These are phyloP conservation scores for Linnemannia schmuckeri DNA, from an alignment of 192 early-diverging fungal species.

Conservation along the genomic window DNA sequence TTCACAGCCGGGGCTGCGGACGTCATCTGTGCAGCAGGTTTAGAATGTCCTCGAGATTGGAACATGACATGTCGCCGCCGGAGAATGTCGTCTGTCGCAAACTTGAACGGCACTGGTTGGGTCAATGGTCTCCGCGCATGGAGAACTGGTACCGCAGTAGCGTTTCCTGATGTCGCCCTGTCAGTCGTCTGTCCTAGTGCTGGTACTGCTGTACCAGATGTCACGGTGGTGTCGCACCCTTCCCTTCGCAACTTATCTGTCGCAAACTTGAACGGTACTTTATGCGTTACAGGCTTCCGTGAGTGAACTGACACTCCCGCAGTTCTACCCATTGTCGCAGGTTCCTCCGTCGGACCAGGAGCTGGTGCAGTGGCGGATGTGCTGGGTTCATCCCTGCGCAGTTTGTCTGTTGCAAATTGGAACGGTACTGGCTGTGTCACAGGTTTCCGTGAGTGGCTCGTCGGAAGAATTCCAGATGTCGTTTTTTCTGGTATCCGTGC, in stretches of 20 bases:
- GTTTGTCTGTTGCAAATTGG: conserved; percentile 32
- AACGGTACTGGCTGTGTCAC: conserved; percentile 23
- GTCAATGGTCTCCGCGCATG: conserved; percentile 14
- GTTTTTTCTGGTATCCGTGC: neutral
- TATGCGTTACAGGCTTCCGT: conserved; percentile 15
- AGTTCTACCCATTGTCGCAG: too few relatives aligned
- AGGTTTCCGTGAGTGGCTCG: neutral
- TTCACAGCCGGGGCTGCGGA: neutral
- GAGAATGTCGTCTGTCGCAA: conserved; percentile 35
- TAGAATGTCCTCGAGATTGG: conserved; percentile 1
- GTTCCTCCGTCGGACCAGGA: neutral
- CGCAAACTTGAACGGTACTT: conserved; percentile 34
- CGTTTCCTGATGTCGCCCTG: neutral
- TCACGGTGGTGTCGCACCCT: neutral
- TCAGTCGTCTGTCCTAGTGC: neutral
- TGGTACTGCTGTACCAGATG: neutral
- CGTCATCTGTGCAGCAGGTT: neutral
- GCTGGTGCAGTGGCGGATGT: neutral
- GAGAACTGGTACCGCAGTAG: neutral
- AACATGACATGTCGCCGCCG: conserved; percentile 31
- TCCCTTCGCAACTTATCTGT: conserved; percentile 26
- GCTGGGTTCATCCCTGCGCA: conserved; percentile 7
- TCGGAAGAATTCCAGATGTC: too few relatives aligned
- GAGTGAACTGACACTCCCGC: neutral
- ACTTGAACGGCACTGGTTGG: conserved; percentile 27